Percentiles rank a stretch among this genome's conserved stretches.
These are phyloP conservation scores for Circinella umbellata DNA, from an alignment of 371 early-diverging fungal species.

Conservation along the genomic window DNA sequence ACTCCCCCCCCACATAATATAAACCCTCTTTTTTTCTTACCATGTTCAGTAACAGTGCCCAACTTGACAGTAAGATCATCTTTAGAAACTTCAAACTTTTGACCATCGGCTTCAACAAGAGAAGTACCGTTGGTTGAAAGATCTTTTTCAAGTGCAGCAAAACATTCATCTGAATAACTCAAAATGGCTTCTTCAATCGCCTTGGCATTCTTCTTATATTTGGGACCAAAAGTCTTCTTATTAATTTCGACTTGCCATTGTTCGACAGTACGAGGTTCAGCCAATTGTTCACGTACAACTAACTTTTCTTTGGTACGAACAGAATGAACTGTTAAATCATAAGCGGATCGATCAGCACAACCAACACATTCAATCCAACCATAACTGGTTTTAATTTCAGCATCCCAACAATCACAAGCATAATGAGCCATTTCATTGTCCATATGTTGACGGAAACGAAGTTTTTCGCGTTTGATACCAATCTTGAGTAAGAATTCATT, in stretches of 20 bases:
- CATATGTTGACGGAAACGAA: constrained; percentile 99
- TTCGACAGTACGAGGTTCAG: constrained; percentile 83
- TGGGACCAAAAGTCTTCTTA: constrained; percentile 94
- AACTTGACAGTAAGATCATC: constrained; percentile 77
- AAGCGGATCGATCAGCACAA: constrained; percentile 99
- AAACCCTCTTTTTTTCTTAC: constrained; percentile 35
- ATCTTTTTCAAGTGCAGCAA: constrained; percentile 63
- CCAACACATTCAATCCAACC: constrained; percentile 99
- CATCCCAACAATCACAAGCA: constrained; percentile 99
- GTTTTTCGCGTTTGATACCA: constrained; percentile 88
- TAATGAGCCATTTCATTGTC: constrained; percentile 99
- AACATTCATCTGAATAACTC: constrained; percentile 62
- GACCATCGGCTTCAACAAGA: constrained; percentile 70
- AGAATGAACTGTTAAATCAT: constrained; percentile 96
- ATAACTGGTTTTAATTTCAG: constrained; percentile 91
- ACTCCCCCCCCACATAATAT: too few relatives aligned
- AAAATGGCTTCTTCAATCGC: constrained; percentile 81
- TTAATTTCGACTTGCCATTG: constrained; percentile 86
- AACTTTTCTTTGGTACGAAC: constrained; percentile 93
- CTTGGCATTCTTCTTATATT: constrained; percentile 92
- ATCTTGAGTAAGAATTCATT: constrained; percentile 92
- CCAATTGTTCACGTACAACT: constrained; percentile 88
- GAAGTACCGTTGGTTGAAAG: constrained; percentile 57
- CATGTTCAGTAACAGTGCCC: constrained; percentile 79
- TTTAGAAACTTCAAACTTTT: constrained; percentile 70